These are phyloP conservation scores for Dipodascus geniculatus DNA, from an alignment of 805 yeast species.

Conservation along the genomic window DNA sequence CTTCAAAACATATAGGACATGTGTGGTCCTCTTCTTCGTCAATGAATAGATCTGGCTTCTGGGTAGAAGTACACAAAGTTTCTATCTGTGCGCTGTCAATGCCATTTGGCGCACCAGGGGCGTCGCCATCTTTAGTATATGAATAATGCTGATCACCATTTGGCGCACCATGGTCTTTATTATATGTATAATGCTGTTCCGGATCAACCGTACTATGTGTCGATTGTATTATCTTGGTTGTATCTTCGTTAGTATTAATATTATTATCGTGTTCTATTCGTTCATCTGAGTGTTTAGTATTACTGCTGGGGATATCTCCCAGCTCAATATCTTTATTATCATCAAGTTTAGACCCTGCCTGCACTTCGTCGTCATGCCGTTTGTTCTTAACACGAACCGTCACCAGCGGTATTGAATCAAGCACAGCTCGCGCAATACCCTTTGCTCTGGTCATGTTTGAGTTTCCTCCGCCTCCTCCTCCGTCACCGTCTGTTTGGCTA, in stretches of 20 bases:
- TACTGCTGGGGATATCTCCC: too few relatives aligned
- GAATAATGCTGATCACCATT: background rate
- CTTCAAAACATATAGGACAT: conserved; percentile 75
- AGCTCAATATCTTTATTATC: conserved; percentile 1
- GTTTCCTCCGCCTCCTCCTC: conserved; percentile 9
- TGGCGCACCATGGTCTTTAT: background rate
- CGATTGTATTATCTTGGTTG: background rate
- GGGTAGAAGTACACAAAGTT: background rate
- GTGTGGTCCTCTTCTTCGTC: conserved; percentile 14
- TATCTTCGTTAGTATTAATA: background rate
- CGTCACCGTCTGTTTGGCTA: conserved; percentile 4
- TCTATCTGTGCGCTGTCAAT: background rate
- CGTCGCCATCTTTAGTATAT: background rate
- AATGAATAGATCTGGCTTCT: conserved; percentile 8
- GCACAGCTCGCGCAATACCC: conserved; percentile 27
- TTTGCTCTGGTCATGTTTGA: conserved; percentile 18
- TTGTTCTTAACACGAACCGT: conserved; percentile 6
- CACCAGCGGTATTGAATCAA: conserved; percentile 27
- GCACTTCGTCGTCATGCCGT: background rate
- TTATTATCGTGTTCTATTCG: background rate
- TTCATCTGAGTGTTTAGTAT: conserved; percentile 2
- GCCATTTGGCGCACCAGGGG: background rate
- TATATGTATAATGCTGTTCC: background rate
- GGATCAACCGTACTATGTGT: background rate
- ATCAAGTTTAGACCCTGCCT: background rate